phyloP scores from a whole-genome alignment of 106 monocot species.

The Alisma plantagoaquatica region DNA sequence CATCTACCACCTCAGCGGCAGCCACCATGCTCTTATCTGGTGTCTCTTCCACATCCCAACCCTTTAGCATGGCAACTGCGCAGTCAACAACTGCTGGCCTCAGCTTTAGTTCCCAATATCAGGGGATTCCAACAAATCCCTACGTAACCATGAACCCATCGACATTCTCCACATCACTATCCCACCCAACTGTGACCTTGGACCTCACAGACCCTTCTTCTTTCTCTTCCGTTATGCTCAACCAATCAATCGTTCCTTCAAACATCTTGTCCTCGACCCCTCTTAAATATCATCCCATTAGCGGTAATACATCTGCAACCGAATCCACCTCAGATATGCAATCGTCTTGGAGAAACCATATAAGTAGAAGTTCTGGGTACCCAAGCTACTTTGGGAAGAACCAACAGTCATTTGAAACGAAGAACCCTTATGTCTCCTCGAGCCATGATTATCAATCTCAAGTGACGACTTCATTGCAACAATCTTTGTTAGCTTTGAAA shows the following conservation, averaged over 20 bases:
- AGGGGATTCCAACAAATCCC: constrained; percentile 11
- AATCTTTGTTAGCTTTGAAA: too few relatives aligned
- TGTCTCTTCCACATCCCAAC: constrained; percentile 11
- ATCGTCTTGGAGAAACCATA: too few relatives aligned
- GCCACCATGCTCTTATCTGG: constrained; percentile 74
- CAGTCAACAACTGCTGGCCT: constrained; percentile 35
- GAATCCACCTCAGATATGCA: too few relatives aligned
- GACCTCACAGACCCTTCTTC: not conserved
- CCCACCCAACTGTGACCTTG: not conserved
- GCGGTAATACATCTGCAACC: too few relatives aligned
- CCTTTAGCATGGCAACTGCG: constrained; percentile 31
- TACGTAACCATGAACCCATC: constrained; percentile 13
- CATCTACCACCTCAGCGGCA: constrained; percentile 63
- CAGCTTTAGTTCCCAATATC: constrained; percentile 11
- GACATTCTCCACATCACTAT: constrained; percentile 17
- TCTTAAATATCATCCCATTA: too few relatives aligned
- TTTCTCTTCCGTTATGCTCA: not conserved
- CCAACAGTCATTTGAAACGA: not conserved
- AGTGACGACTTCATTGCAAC: too few relatives aligned
- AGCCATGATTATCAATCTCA: not conserved
- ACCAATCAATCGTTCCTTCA: too few relatives aligned
- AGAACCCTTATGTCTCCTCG: not conserved
- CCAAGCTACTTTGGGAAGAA: too few relatives aligned
- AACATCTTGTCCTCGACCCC: too few relatives aligned
- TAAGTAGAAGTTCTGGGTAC: too few relatives aligned